These are phyloP conservation scores for Dryas octopetala DNA, from an alignment of 306 rosid genomes.

Conservation along the genomic window DNA sequence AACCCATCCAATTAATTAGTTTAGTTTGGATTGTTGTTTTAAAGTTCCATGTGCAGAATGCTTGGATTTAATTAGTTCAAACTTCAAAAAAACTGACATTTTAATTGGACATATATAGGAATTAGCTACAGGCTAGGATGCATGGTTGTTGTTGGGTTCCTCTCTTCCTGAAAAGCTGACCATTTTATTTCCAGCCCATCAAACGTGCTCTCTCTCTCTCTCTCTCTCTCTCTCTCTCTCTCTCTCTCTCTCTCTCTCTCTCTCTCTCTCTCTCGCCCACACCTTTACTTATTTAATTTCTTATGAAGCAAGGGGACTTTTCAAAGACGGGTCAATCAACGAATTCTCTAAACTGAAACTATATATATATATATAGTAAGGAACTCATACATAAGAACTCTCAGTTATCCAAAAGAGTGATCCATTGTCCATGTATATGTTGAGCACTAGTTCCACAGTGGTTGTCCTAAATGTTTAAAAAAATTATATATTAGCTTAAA, in stretches of 20 bases:
- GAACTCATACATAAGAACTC: no score
- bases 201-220: conserved; percentile 35
- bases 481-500: no score
- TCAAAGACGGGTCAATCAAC: conserved; percentile 46
- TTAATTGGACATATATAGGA: conserved; percentile 16
- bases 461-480: no score
- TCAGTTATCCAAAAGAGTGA: no score
- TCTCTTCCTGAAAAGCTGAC: conserved; percentile 58
- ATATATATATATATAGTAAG: no score
- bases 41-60: no score
- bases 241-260: conserved; percentile 29
- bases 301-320: conserved; percentile 29
- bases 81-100: not conserved
- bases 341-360: conserved; percentile 13
- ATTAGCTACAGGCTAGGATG: not conserved
- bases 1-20: conserved; percentile 11
- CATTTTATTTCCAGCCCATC: conserved; percentile 55
- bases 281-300: conserved; percentile 9
- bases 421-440: no score
- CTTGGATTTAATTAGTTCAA: no score
- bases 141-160: conserved; percentile 36
- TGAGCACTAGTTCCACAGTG: no score
- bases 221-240: conserved; percentile 16
- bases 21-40: not conserved
- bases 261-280: conserved; percentile 28